phyloP scores from a whole-genome alignment of 2,329 filamentous ascomycete genomes.

The Colletotrichum godetiae region DNA sequence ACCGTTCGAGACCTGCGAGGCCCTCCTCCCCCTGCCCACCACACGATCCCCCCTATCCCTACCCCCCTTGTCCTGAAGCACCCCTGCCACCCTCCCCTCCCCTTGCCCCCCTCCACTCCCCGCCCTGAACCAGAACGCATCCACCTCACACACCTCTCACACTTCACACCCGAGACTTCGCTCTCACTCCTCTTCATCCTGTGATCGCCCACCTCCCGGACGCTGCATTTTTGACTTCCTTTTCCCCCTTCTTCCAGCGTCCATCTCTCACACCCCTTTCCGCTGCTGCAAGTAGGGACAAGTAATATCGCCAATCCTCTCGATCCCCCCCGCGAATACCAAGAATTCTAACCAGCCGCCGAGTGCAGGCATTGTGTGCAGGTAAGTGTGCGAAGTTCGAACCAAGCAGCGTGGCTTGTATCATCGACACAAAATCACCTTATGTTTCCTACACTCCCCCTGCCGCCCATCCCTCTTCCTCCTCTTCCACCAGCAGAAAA shows the following conservation, averaged over 20 bases:
- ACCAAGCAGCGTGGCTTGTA: conserved; percentile 43
- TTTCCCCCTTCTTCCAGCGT: background rate
- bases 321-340: conserved; percentile 15
- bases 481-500: background rate
- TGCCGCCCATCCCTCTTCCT: conserved; percentile 36
- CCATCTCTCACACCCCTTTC: conserved; percentile 25
- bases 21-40: background rate
- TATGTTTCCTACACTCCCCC: conserved; percentile 47
- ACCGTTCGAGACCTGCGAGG: background rate
- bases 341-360: conserved; percentile 31
- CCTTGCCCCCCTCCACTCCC: conserved; percentile 9
- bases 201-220: conserved; percentile 33
- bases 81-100: background rate
- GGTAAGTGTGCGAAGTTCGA: conserved; percentile 19
- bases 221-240: conserved; percentile 15
- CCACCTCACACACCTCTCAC: conserved; percentile 13
- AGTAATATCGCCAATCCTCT: conserved; percentile 17
- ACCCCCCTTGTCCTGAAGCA: background rate
- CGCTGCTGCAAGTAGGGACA: conserved; percentile 23
- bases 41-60: background rate
- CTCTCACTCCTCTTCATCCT: conserved; percentile 30
- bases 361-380: conserved; percentile 37
- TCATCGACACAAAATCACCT: conserved; percentile 50
- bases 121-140: background rate
- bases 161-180: conserved; percentile 15